Base-by-base conservation (phyloP, 1,284 basidiomycete species). In the Rhodotorula sp. region DNA sequence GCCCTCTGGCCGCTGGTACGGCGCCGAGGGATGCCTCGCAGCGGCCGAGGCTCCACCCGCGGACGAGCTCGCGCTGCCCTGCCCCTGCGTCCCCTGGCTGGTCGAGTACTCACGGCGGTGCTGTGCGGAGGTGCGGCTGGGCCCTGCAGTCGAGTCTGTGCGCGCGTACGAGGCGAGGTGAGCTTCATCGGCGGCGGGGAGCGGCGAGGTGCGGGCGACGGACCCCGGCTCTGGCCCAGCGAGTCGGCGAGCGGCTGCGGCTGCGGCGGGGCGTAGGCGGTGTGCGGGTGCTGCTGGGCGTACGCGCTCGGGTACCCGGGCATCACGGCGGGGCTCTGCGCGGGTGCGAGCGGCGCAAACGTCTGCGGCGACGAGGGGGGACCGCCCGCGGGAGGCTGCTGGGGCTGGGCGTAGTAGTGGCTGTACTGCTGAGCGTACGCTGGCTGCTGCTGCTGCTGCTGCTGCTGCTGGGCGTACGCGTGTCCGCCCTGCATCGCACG, bases 1-100 rank as follows among this genome's bases (percentile, higher is more conserved):
- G 10, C 67, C 67, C 19, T 53, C 64, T 12, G 71, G 71, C 19
- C 64, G 51, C 32, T 68, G 51, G 36, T 72, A 72, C 22, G 67
- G 67, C 17, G 60, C 67, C 0, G 54, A 48, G 13, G 66, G 46
- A 12, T 51, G 54, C 54, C 66, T 25, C 37, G 54, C 29, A 10
- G 41, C 29, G 21, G 56, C 44, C 15, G 21, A 17, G 44, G 46
- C 32, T 34, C 34, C 46, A 22, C 5, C 36, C 8, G n/a, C 53
- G n/a, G 15, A 21, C 25, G 25, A 50, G 34, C 44, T 50, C 36
- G 39, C 44, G 27, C 13, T 19, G 27, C 25, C 25, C 48, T 50
- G 48, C 13, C 5, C 32, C 32, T 13, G n/a, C n/a, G 4, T 27
- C 50, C n/a, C n/a, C 50, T 15, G 13, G 32, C 6, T 21, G 22